These are phyloP conservation scores for Nakataea oryzae DNA, from an alignment of 2,329 filamentous ascomycete species.

Conservation along the genomic window DNA sequence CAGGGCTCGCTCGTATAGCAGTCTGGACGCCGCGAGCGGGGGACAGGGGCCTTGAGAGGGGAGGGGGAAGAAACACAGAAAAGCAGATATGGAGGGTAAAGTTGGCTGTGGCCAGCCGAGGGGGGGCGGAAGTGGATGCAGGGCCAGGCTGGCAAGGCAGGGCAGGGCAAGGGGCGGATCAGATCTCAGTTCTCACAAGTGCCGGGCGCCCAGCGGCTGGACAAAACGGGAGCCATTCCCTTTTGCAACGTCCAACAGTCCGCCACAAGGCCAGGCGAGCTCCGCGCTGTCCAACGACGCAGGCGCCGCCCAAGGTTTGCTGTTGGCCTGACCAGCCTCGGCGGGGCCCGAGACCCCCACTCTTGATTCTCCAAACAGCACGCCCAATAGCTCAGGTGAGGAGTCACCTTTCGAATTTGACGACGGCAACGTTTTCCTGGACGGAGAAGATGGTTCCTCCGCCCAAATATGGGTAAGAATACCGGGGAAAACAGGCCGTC, in stretches of 20 bases:
- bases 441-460: neutral
- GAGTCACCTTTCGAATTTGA: neutral
- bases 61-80: neutral
- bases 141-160: neutral
- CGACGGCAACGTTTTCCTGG: neutral
- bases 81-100: neutral
- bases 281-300: neutral
- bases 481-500: neutral
- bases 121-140: neutral
- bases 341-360: neutral
- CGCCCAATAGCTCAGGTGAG: neutral
- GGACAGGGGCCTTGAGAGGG: no score
- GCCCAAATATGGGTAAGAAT: neutral
- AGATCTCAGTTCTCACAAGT: neutral
- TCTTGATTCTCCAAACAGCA: neutral
- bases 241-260: neutral
- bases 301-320: neutral
- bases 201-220: neutral
- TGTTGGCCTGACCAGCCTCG: neutral
- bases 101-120: neutral
- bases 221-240: neutral
- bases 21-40: no score
- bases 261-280: no score
- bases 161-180: neutral
- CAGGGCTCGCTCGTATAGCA: no score